These are phyloP conservation scores for Astrocystis sublimbata DNA, from an alignment of 495 filamentous ascomycete species.

Conservation along the genomic window DNA sequence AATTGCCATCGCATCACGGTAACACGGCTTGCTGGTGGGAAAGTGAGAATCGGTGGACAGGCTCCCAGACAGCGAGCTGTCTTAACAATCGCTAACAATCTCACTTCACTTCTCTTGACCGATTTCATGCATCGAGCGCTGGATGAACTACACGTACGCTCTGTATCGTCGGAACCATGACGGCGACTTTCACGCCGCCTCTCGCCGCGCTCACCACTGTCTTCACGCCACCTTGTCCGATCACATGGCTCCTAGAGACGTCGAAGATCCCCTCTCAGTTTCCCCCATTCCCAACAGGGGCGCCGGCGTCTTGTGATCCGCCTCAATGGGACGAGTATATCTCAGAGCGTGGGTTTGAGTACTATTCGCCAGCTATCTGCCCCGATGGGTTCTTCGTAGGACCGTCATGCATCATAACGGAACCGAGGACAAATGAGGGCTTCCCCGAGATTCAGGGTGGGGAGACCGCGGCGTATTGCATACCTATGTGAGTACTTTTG, in stretches of 20 bases:
- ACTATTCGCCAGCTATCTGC: conserved; percentile 47
- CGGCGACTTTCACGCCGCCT: conserved; percentile 12
- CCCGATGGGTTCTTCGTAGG: conserved; percentile 41
- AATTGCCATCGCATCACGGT: background rate
- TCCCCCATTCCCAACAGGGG: conserved; percentile 38
- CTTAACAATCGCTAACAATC: background rate
- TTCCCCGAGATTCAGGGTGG: conserved; percentile 37
- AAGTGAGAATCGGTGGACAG: background rate
- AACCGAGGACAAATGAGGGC: conserved; percentile 32
- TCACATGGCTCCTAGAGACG: conserved; percentile 41
- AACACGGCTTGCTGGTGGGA: background rate
- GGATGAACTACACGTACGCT: background rate
- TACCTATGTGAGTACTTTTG: conserved; percentile 29
- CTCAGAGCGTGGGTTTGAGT: conserved; percentile 36
- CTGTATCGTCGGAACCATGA: conserved; percentile 1
- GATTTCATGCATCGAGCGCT: conserved; percentile 1
- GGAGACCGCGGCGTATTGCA: conserved; percentile 43
- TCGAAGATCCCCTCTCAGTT: conserved; percentile 42
- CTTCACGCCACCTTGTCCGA: conserved; percentile 43
- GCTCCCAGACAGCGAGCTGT: too few relatives aligned
- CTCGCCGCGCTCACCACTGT: conserved; percentile 43
- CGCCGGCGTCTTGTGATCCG: conserved; percentile 39
- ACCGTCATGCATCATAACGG: conserved; percentile 31
- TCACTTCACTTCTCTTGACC: background rate
- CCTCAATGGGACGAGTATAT: conserved; percentile 37